Evolutionary conservation across 176 grass and related monocot species (phyloP), one percentile per base, ranked within the genome.

Genomic region (Microstegium vimineum): DNA sequence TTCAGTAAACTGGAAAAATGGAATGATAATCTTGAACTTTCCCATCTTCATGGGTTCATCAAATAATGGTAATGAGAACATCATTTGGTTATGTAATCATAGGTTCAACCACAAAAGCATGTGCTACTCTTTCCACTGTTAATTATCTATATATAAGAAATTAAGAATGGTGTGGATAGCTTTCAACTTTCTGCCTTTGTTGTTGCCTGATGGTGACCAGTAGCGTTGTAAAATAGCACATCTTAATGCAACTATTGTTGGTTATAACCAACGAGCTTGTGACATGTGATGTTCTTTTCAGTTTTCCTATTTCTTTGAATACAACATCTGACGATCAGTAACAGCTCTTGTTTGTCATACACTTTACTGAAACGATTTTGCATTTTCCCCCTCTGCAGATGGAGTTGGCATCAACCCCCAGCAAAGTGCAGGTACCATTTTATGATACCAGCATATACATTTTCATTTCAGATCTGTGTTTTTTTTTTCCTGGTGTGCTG

Each of bases 351-450:
- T 20, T 60, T 77, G 10, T 12, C 8, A 67, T 84, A 57, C 5
- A 25, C 1, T 23, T 16, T 81, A n/a, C 0, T 67, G 6, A 32
- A 78, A 27, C 74, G 60, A 49, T 32, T 0, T 51, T 61, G 4
- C 14, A 1, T 65, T 59, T 0, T 28, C 4, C 0, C 33, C 33
- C 4, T 68, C 61, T 93, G 77, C 93, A 99, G 96, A 99, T 95
- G 96, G 96, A 64, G 93, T 98, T 68, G 93, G 96, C 41, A 95
- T 98, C 81, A 95, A 98, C 73, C 96, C 93, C 34, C 96, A 98
- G 74, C 96, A 98, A 91, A 98, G 96, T 90, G 96, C 96, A 84
- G 96, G 96, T 98, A 92, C 5, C 9, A 18, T 71, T 69, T 68
- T 14, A 10, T 1, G 4, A 84, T 51, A 59, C 33, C 35, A 8